These are phyloP conservation scores for Sinapis alba DNA, from an alignment of 441 rosid genomes.

Conservation along the genomic window DNA sequence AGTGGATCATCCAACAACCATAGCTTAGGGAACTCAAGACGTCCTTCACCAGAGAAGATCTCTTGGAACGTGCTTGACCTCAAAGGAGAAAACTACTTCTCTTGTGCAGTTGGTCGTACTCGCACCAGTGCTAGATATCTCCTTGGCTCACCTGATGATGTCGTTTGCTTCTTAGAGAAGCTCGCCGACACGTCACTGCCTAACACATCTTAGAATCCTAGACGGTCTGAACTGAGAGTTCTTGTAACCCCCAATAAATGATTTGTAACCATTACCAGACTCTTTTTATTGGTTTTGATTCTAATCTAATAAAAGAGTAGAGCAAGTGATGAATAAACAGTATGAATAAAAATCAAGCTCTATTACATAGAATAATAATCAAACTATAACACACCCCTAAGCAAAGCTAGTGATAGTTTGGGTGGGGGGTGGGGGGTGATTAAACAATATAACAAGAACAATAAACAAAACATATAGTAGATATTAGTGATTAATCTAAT, in stretches of 20 bases:
- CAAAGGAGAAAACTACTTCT: slow-evolving; percentile 95
- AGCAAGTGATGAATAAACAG: not conserved
- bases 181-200: slow-evolving; percentile 50
- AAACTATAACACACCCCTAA: not conserved
- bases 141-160: slow-evolving; percentile 82
- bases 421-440: no score
- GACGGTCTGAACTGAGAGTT: not conserved
- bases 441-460: not conserved
- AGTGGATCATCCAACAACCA: slow-evolving; percentile 40
- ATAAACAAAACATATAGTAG: not conserved
- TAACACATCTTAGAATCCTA: not conserved
- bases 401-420: not conserved
- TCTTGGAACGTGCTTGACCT: slow-evolving; percentile 99
- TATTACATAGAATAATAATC: not conserved
- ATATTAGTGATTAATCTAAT: slow-evolving; percentile 20
- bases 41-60: slow-evolving; percentile 67
- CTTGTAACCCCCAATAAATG: not conserved
- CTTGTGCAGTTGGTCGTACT: slow-evolving; percentile 91
- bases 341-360: no score
- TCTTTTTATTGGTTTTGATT: not conserved
- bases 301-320: not conserved
- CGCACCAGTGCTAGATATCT: slow-evolving; percentile 83
- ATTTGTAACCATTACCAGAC: not conserved
- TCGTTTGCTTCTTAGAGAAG: slow-evolving; percentile 70
- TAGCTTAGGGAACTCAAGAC: slow-evolving; percentile 48